phyloP scores from a whole-genome alignment of 176 grass and related monocot genomes.

The Pontederia crassipes region DNA sequence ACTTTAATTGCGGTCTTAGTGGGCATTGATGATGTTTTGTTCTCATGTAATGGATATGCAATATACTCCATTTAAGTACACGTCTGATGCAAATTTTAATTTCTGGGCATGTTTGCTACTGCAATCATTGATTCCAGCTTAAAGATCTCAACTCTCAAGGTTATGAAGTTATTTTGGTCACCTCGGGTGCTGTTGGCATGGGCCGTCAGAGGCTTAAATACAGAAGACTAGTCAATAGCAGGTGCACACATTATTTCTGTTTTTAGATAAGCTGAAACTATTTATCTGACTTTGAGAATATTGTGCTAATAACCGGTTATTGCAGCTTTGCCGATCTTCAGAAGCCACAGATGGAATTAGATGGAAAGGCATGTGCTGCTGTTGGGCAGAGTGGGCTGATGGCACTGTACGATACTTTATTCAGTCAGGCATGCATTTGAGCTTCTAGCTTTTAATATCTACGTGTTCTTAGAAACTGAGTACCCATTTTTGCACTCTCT shows the following conservation, averaged over 20 bases:
- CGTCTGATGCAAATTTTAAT: neutral
- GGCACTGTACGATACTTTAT: constrained; percentile 86
- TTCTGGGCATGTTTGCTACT: constrained; percentile 3
- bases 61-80: too few species aligned
- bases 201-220: constrained; percentile 77
- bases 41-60: too few species aligned
- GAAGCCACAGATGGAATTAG: constrained; percentile 75
- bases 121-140: constrained; percentile 33
- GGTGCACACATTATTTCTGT: constrained; percentile 7
- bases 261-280: neutral
- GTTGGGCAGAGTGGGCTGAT: constrained; percentile 95
- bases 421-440: constrained; percentile 61
- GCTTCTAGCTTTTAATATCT: constrained; percentile 7
- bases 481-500: too few species aligned
- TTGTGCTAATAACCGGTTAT: neutral
- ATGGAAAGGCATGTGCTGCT: constrained; percentile 86
- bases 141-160: constrained; percentile 73
- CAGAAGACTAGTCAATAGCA: constrained; percentile 74
- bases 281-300: neutral
- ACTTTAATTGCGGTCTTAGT: too few species aligned
- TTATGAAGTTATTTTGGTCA: constrained; percentile 86
- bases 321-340: constrained; percentile 94
- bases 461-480: too few species aligned
- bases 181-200: constrained; percentile 85
- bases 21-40: too few species aligned